Evolutionary conservation across 345 rosid species (phyloP).

Genomic region (Cardiospermum halicacabum): DNA sequence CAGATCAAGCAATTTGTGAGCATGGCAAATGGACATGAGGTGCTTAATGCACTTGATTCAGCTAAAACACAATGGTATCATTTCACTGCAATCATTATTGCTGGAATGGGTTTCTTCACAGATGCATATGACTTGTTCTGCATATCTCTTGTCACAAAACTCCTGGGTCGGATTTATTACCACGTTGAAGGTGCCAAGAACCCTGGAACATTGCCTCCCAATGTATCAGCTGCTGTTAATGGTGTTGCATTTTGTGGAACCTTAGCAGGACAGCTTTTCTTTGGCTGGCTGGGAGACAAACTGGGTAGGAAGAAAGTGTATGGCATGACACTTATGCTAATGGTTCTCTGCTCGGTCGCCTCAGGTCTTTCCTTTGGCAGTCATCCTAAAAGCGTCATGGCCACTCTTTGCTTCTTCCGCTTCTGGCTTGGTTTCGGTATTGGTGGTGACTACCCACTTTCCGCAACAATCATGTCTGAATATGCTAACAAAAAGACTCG

Average conservation of each 20-base stretch:
- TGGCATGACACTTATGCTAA: constrained; percentile 71
- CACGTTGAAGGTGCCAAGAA: constrained; percentile 54
- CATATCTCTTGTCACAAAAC: constrained; percentile 13
- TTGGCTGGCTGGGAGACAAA: constrained; percentile 85
- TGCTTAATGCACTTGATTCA: constrained; percentile 61
- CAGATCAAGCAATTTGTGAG: no score
- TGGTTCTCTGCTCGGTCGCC: constrained; percentile 61
- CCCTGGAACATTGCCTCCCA: constrained; percentile 69
- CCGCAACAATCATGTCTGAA: constrained; percentile 85
- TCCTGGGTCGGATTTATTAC: constrained; percentile 73
- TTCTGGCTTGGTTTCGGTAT: constrained; percentile 89
- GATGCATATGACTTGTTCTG: constrained; percentile 84
- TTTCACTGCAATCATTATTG: constrained; percentile 70
- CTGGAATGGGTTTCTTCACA: constrained; percentile 89
- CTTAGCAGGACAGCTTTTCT: constrained; percentile 67
- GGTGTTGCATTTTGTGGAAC: constrained; percentile 76
- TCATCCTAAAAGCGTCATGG: constrained; percentile 41
- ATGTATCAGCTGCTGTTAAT: constrained; percentile 68
- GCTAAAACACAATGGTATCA: constrained; percentile 88
- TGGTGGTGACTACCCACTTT: constrained; percentile 81
- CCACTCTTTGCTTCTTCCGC: constrained; percentile 73
- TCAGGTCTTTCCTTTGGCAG: constrained; percentile 70
- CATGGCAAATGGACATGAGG: constrained; percentile 55
- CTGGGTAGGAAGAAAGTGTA: constrained; percentile 72
- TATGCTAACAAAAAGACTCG: constrained; percentile 86